Percentiles rank a stretch among this genome's conserved stretches.
Conservation (phyloP, 1,284 basidiomycete species). For the Ustilago xerochloae region DNA sequence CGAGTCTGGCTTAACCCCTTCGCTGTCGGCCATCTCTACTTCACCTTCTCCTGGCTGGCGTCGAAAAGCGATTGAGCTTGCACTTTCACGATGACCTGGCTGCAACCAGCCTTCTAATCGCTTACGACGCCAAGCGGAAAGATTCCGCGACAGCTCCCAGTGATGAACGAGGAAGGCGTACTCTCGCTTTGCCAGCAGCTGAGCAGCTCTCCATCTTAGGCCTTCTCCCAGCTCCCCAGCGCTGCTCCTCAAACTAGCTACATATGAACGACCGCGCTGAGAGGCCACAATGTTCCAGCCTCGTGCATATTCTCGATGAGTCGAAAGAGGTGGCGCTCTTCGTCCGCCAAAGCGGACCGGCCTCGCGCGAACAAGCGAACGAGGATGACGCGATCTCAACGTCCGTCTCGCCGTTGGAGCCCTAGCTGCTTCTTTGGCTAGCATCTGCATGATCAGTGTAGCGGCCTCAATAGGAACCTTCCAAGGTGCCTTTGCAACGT, state of each 20-base stretch:
- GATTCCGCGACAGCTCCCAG: slow-evolving; percentile 16
- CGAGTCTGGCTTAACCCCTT: slow-evolving; percentile 14
- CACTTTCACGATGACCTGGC: not conserved
- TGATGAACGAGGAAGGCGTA: slow-evolving; percentile 34
- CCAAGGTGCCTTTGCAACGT: slow-evolving; percentile 32
- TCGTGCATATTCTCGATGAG: slow-evolving; percentile 12
- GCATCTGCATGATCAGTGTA: slow-evolving; percentile 49
- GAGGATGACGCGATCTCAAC: not conserved
- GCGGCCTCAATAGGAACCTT: slow-evolving; percentile 42
- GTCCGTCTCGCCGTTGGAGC: slow-evolving; percentile 7
- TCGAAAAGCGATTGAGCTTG: not conserved
- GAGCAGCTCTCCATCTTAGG: slow-evolving; percentile 29
- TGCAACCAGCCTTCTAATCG: slow-evolving; percentile 13
- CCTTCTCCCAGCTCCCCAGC: slow-evolving; percentile 21
- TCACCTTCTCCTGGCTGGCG: not conserved
- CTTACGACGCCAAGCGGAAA: slow-evolving; percentile 15
- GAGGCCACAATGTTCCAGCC: slow-evolving; percentile 41
- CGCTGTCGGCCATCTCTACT: not conserved
- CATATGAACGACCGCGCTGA: slow-evolving; percentile 8
- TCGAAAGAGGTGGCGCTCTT: not conserved
- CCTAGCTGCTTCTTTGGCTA: slow-evolving; percentile 36
- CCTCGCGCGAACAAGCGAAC: not conserved
- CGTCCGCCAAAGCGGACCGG: too few species aligned
- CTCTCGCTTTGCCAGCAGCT: slow-evolving; percentile 26
- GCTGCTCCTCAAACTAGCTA: not conserved